Evolutionary conservation across 805 yeast genomes (phyloP), one percentile per base, ranked within the genome.

Genomic region (Pichia scutulata): DNA sequence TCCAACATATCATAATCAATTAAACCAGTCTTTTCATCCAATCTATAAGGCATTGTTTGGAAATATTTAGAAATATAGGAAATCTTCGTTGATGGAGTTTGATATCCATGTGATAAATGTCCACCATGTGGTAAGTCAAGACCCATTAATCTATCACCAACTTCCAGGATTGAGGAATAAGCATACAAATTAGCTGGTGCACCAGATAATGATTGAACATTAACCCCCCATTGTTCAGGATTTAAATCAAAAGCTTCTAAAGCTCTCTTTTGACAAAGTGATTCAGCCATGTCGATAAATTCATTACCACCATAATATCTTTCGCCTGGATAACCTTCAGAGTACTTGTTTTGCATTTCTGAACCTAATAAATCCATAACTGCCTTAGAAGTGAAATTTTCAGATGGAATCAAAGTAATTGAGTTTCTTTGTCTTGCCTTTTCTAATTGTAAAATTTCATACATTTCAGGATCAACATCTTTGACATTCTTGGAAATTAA

Each of bases 271-370:
- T 89, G 97, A 73, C 98, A 92, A 52, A 92, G 73, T 14, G 81
- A 69, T 75, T 92, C 99, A 63, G 88, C 89, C 73, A 81, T 77
- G 73, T 92, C 99, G 62, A 92, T 92, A 72, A 81, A 85, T 71
- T 92, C 89, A 67, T 92, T 92, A 69, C 99, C 99, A 70, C 99
- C 99, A 68, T 92, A 92, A 75, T 92, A 92, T 69, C 99, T 82
- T 56, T 89, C 96, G 58, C 96, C 96, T 41, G 99, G 99, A 72
- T 92, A 92, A 57, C 98, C 98, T 72, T 92, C 99, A 12, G 97
- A 89, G 73, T 92, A 92, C 75, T 92, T 92, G 80, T 92, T 92
- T 70, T 87, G 90, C 96, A 92, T 89, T 67, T 88, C 96, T 25
- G 97, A 86, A 57, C 98, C 98, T 63, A 92, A 77, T 46, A 89